Percentiles rank a stretch among this genome's conserved stretches.
These are phyloP conservation scores for Phytophthora meadii DNA, from an alignment of 352 stramenopile genomes.

Conservation along the genomic window DNA sequence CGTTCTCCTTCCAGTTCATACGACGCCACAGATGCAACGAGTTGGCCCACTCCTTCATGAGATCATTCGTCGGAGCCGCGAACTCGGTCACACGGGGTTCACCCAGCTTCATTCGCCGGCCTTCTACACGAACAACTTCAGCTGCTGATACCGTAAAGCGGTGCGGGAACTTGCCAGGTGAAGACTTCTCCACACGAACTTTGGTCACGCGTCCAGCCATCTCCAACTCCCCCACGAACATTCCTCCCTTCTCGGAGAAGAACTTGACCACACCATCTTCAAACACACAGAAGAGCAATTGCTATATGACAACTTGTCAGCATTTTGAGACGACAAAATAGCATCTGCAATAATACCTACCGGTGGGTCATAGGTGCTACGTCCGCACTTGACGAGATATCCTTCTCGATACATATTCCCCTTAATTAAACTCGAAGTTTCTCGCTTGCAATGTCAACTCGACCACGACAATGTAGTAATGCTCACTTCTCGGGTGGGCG, in stretches of 20 bases:
- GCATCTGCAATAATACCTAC: constrained; percentile 22
- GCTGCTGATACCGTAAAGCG: constrained; percentile 75
- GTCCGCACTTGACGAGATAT: constrained; percentile 75
- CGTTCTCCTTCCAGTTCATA: constrained; percentile 90
- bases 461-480: constrained; percentile 9
- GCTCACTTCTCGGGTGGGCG: neutral
- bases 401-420: constrained; percentile 79
- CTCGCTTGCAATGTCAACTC: constrained; percentile 13
- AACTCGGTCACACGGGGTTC: constrained; percentile 74
- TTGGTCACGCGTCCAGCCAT: constrained; percentile 80
- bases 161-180: constrained; percentile 72
- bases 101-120: constrained; percentile 78
- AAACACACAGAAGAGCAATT: constrained; percentile 81
- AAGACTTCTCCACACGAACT: constrained; percentile 73
- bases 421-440: too few species aligned
- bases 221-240: constrained; percentile 65
- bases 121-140: constrained; percentile 78
- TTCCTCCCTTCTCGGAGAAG: constrained; percentile 78
- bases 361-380: constrained; percentile 54
- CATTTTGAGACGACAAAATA: neutral
- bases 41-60: constrained; percentile 91
- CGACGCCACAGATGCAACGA: constrained; percentile 82
- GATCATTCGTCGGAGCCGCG: constrained; percentile 67
- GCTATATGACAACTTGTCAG: constrained; percentile 36
- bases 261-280: constrained; percentile 75